These are phyloP conservation scores for Coniosporium apollinis DNA, from an alignment of 495 filamentous ascomycete species.

Conservation along the genomic window DNA sequence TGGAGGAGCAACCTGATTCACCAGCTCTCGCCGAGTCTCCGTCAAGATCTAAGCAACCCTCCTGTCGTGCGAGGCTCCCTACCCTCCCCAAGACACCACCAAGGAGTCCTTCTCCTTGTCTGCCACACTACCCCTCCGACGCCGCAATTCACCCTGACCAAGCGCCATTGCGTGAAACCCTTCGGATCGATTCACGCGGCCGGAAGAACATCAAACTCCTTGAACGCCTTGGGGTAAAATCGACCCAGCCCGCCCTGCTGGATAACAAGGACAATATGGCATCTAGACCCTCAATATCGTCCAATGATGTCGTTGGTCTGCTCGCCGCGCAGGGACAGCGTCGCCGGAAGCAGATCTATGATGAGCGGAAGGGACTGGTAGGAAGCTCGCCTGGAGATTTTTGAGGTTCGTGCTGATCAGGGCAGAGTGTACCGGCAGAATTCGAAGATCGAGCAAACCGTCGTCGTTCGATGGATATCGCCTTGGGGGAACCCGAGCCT, in stretches of 20 bases:
- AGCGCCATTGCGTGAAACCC: neutral
- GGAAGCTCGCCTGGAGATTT: neutral
- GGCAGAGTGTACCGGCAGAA: neutral
- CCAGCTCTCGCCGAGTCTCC: neutral
- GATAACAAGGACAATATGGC: neutral
- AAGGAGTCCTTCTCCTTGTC: neutral
- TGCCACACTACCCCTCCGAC: neutral
- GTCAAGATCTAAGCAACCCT: neutral
- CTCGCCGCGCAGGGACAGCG: neutral
- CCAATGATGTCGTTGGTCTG: neutral
- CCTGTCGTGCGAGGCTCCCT: neutral
- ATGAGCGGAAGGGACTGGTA: neutral
- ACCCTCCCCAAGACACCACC: neutral
- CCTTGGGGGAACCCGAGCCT: neutral
- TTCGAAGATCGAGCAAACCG: neutral
- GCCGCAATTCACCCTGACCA: neutral
- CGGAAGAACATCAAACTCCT: constrained; percentile 2
- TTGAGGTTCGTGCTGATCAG: neutral
- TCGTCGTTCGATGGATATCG: neutral
- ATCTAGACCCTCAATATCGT: neutral
- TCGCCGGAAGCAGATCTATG: neutral
- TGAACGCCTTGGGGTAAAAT: neutral
- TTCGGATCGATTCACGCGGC: neutral
- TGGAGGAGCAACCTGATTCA: neutral
- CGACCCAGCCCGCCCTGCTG: neutral